Base-by-base conservation (phyloP, 2,329 filamentous ascomycete genomes). In the Exophiala viscosa region DNA sequence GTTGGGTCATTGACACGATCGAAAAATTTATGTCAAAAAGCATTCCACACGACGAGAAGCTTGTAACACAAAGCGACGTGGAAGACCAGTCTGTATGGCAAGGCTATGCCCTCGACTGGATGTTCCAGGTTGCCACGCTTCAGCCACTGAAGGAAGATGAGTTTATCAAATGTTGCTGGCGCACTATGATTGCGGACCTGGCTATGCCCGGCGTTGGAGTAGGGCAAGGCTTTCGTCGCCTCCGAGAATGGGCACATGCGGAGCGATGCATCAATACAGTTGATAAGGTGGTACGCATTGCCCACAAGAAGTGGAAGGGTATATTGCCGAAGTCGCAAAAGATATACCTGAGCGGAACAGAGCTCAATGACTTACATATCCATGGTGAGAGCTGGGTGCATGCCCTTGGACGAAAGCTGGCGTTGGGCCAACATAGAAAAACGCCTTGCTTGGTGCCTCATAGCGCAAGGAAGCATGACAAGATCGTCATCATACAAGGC, bases 101-200 rank as follows among this genome's bases (percentile, higher is more conserved):
- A 1, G 44, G 17, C 15, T n/a, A 41, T 9, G 39, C 48, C 15
- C 39, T 31, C 11, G 33, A 43, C 2, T 55, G 53, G 53, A 51
- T 55, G 32, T 33, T 31, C 2, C 38, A 34, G n/a, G 44, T 45
- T 17, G 31, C 28, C 4, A 11, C 18, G 13, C n/a, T 6, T 6
- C 48, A 52, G n/a, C 10, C 13, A 15, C 20, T 36, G 18, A 17
- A 31, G 7, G 9, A 31, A 5, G 18, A 49, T 10, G 41, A 49
- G 2, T 56, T 56, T 38, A 28, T 34, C n/a, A 20, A 50, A 32
- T 33, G 36, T 14, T 39, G 54, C 50, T 56, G 54, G 54, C 54
- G 42, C 2, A 50, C 50, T 9, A 8, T 45, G n/a, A 44, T 51
- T n/a, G 54, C 54, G 6, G 54, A 56, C 32, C 42, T 56, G 9